These are phyloP conservation scores for Ceratobasidium papillatum DNA, from an alignment of 1,284 basidiomycete species.

Conservation along the genomic window DNA sequence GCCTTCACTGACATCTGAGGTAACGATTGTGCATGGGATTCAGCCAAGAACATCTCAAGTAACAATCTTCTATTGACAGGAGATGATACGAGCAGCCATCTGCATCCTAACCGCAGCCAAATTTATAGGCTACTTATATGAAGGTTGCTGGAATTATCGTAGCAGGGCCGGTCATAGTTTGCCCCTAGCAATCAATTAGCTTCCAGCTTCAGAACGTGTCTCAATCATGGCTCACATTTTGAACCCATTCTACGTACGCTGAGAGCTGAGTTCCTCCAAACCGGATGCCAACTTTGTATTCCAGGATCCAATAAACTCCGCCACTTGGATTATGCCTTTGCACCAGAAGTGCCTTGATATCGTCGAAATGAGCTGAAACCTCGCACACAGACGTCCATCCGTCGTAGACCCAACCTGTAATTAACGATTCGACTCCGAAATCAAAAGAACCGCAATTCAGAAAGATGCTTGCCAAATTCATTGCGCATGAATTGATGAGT, in stretches of 20 bases:
- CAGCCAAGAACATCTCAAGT: too few relatives aligned
- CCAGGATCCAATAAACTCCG: conserved; percentile 1
- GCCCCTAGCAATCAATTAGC: too few relatives aligned
- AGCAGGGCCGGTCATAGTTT: conserved; percentile 4
- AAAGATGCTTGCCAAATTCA: too few relatives aligned
- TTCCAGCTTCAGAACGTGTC: neutral
- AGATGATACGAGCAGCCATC: too few relatives aligned
- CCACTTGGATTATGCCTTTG: neutral
- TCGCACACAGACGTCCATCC: neutral
- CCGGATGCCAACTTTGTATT: conserved; percentile 1
- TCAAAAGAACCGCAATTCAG: too few relatives aligned
- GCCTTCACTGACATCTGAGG: too few relatives aligned
- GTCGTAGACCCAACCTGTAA: too few relatives aligned
- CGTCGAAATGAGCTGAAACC: neutral
- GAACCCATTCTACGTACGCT: conserved; percentile 20
- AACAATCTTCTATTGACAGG: too few relatives aligned
- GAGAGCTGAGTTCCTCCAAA: conserved; percentile 13
- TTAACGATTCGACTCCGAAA: neutral
- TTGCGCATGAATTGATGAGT: too few relatives aligned
- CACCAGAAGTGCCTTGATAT: neutral
- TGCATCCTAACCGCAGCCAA: too few relatives aligned
- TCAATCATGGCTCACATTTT: neutral
- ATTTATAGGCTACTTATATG: too few relatives aligned
- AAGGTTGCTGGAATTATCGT: neutral
- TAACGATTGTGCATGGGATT: too few relatives aligned